phyloP scores from a whole-genome alignment of 345 rosid genomes.

The Mangifera indica region DNA sequence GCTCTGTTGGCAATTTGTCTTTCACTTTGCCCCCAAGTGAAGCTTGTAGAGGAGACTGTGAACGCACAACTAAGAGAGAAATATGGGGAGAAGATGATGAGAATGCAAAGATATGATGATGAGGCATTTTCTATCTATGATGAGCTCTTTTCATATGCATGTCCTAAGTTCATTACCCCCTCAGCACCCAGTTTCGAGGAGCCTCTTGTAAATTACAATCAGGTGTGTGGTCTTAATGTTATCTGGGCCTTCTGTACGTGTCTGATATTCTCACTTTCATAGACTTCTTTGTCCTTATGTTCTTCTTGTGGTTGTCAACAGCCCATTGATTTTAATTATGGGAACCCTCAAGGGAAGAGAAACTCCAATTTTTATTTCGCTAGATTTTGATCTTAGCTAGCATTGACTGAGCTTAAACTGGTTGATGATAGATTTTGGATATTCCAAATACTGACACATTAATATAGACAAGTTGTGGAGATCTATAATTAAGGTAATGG shows the following conservation, averaged over 20 bases:
- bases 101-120: constrained; percentile 91
- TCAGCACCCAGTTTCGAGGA: constrained; percentile 92
- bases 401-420: background rate
- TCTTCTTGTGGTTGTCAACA: background rate
- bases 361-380: background rate
- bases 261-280: background rate
- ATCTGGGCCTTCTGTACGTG: background rate
- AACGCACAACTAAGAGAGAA: constrained; percentile 85
- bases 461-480: background rate
- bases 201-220: constrained; percentile 93
- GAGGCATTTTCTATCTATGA: constrained; percentile 82
- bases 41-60: constrained; percentile 91
- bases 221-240: constrained; percentile 41
- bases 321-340: background rate
- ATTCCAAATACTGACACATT: background rate
- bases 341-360: background rate
- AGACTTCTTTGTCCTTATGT: background rate
- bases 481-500: background rate
- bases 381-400: background rate
- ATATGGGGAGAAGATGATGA: constrained; percentile 95
- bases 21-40: constrained; percentile 89
- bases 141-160: constrained; percentile 97
- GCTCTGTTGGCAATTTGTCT: constrained; percentile 82
- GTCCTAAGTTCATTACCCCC: constrained; percentile 97
- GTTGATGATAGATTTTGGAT: background rate